phyloP scores from a whole-genome alignment of 2,329 filamentous ascomycete species.

The Neofusicoccum kwambonambiense region DNA sequence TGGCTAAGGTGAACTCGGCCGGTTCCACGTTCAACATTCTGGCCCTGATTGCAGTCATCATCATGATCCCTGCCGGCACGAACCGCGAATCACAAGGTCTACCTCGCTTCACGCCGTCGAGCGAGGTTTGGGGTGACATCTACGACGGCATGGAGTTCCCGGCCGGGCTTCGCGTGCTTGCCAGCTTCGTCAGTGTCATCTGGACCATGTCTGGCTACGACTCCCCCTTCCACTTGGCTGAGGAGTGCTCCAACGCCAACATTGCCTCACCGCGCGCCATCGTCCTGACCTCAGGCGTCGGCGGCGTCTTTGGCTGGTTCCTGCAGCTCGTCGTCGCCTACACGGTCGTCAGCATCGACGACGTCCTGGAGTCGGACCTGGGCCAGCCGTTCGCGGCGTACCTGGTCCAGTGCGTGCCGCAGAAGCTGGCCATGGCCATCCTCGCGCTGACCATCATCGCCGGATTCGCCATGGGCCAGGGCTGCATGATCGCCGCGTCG shows the following conservation, averaged over 20 bases:
- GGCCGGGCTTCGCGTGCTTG: conserved; percentile 65
- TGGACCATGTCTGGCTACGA: conserved; percentile 66
- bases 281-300: conserved; percentile 65
- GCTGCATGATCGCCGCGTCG: conserved; percentile 66
- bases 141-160: conserved; percentile 67
- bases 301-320: conserved; percentile 69
- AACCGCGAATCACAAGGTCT: conserved; percentile 51
- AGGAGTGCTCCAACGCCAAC: conserved; percentile 73
- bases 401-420: conserved; percentile 63
- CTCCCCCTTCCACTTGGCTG: conserved; percentile 68
- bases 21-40: conserved; percentile 71
- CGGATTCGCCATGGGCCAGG: conserved; percentile 70
- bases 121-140: conserved; percentile 64
- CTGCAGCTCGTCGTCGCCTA: conserved; percentile 73
- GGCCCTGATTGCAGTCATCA: conserved; percentile 63
- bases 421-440: conserved; percentile 60
- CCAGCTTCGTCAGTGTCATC: conserved; percentile 70
- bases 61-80: conserved; percentile 64
- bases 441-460: conserved; percentile 66
- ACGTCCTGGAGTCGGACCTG: conserved; percentile 59
- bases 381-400: conserved; percentile 72
- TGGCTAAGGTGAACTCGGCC: conserved; percentile 67
- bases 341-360: conserved; percentile 64
- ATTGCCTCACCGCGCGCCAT: conserved; percentile 70
- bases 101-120: conserved; percentile 58